A percentile compares a stretch with the other conserved stretches of the same genome.
phyloP scores from a whole-genome alignment of 306 rosid species.

The Crotalaria pallida region DNA sequence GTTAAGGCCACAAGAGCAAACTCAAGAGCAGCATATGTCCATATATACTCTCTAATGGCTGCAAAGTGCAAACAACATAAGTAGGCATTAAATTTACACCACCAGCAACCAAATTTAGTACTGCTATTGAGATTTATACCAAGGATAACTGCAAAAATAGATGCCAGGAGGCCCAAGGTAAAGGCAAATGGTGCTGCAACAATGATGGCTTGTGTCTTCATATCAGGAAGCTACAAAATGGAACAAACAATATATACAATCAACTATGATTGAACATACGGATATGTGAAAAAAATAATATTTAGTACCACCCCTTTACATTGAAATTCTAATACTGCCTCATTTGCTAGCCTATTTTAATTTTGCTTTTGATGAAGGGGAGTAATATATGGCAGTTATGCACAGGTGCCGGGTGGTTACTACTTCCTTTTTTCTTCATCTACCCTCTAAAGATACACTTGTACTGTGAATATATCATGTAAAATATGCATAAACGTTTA shows the following conservation, averaged over 20 bases:
- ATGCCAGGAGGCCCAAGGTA: conserved; percentile 73
- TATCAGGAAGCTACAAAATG: conserved; percentile 58
- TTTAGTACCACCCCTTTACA: background rate
- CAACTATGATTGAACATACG: conserved; percentile 1
- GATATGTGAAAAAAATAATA: background rate
- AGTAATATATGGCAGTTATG: background rate
- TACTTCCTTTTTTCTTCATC: background rate
- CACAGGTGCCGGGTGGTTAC: background rate
- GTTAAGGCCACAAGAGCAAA: conserved; percentile 81
- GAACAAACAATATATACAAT: background rate
- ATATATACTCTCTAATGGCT: conserved; percentile 91
- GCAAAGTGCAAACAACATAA: conserved; percentile 49
- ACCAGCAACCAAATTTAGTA: background rate
- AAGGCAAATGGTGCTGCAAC: conserved; percentile 87
- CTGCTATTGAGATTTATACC: conserved; percentile 44
- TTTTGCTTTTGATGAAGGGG: background rate
- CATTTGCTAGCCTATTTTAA: background rate
- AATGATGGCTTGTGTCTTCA: conserved; percentile 77
- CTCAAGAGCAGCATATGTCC: conserved; percentile 98
- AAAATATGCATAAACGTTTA: background rate
- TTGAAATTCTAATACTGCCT: background rate
- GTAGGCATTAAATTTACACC: background rate
- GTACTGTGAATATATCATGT: background rate
- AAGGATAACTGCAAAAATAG: conserved; percentile 70
- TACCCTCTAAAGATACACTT: background rate